Evolutionary conservation across 1,284 basidiomycete species (phyloP), one percentile per base, ranked within the genome.

Genomic region (Erythrobasidium hasegawianum): DNA sequence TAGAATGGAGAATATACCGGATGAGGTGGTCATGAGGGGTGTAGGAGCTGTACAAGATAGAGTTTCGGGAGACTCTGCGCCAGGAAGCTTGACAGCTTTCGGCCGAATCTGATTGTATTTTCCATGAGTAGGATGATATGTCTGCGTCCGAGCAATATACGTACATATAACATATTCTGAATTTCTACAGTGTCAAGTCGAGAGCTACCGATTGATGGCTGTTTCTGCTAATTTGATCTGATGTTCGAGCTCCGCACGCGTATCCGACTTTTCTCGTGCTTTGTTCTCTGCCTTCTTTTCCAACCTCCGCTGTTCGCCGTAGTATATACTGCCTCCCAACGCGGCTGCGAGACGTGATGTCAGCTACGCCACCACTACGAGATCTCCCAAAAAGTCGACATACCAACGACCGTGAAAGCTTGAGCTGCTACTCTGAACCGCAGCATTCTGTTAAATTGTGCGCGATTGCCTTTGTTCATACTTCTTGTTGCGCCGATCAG

Each of bases 1-100:
- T 40, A 79, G 93, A 50, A 79, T 97, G 24, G 88, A 92, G 73
- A 74, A 75, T 27, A 75, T 96, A 38, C 80, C 82, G 24, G 91
- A 97, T 74, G 82, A 85, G 59, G 82, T 83, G 59, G 81, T 96
- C 59, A 79, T 88, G 69, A 72, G 75, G 11, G 81, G 68, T 26
- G 50, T 27, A 27, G 62, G 55, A 29, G 24, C 40, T 29, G 33
- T 33, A 33, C 33, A 33, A 11, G 57, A 65, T 47, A 18, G 55
- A 10, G 58, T 49, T 29, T 62, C 59, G 40, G 64, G 61, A 16
- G 57, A 38, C 55, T 50, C 38, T 56, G 66, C 67, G 1, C 29
- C 59, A 20, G 71, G 71, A 1, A 69, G 68, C 53, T 61, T 73
- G 57, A 58, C 67, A 18, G 68, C 69, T 45, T 73, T 73, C 38